A percentile compares a stretch with the other conserved stretches of the same genome.
Evolutionary conservation across 225 moss, liverwort and hornwort genomes (phyloP).

Genomic region (Sphagnum tenellum): DNA sequence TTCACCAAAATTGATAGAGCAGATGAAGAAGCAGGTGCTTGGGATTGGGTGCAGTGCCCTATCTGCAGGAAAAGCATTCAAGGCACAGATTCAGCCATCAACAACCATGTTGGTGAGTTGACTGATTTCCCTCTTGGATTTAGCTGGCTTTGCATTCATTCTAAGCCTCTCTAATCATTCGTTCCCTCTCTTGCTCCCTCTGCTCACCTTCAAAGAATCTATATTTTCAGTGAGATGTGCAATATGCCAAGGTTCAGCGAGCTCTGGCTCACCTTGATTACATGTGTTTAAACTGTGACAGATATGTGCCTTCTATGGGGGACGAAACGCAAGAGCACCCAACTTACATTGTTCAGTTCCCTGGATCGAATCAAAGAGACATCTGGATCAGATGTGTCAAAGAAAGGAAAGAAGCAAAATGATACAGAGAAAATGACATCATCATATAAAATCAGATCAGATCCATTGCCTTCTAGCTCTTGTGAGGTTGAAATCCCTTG

Average conservation of each 20-base stretch:
- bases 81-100: slow-evolving; percentile 46
- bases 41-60: slow-evolving; percentile 67
- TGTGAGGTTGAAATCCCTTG: too few relatives aligned
- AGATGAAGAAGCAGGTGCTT: slow-evolving; percentile 18
- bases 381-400: slow-evolving; percentile 8
- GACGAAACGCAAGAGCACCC: slow-evolving; percentile 59
- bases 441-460: too few relatives aligned
- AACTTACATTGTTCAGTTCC: slow-evolving; percentile 78
- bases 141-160: not conserved
- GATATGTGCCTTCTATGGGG: slow-evolving; percentile 38
- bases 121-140: too few relatives aligned
- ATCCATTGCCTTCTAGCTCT: too few relatives aligned
- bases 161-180: not conserved
- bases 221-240: not conserved
- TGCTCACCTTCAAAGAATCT: not conserved
- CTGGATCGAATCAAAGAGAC: slow-evolving; percentile 24
- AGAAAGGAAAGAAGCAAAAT: slow-evolving; percentile 6
- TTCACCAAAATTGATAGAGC: not conserved
- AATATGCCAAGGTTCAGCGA: slow-evolving; percentile 4
- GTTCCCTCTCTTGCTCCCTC: not conserved
- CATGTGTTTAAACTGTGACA: slow-evolving; percentile 6
- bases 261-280: slow-evolving; percentile 13
- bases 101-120: slow-evolving; percentile 51
- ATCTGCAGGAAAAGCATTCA: slow-evolving; percentile 65
- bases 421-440: slow-evolving; percentile 2